These are phyloP conservation scores for Nakazawaea peltata DNA, from an alignment of 805 yeast species.

Conservation along the genomic window DNA sequence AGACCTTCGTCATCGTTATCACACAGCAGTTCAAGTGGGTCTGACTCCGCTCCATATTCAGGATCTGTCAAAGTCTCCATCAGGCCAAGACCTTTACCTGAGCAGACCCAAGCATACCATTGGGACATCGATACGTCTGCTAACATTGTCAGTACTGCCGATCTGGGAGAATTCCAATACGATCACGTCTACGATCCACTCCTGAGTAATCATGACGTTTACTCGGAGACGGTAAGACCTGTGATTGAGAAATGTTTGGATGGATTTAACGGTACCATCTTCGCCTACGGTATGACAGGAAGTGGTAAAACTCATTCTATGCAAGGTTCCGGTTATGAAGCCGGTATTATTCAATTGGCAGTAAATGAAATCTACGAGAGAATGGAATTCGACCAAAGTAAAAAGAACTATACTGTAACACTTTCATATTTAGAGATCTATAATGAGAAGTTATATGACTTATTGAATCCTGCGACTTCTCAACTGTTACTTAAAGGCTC, in stretches of 20 bases:
- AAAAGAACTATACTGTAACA: constrained; percentile 34
- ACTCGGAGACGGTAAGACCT: constrained; percentile 43
- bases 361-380: constrained; percentile 51
- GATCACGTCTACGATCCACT: constrained; percentile 71
- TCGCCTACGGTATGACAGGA: constrained; percentile 95
- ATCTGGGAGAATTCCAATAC: constrained; percentile 60
- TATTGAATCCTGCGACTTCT: constrained; percentile 38
- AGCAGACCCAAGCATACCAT: constrained; percentile 14
- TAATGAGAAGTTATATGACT: constrained; percentile 79
- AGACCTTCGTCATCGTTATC: constrained; percentile 11
- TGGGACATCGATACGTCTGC: constrained; percentile 37
- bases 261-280: constrained; percentile 82
- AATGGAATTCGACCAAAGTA: constrained; percentile 21
- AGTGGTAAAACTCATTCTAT: constrained; percentile 86
- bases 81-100: constrained; percentile 59
- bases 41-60: constrained; percentile 30
- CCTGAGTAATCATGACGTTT: constrained; percentile 51
- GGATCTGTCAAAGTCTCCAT: constrained; percentile 74
- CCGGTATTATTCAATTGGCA: constrained; percentile 68
- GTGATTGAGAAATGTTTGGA: constrained; percentile 48
- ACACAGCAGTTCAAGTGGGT: not conserved
- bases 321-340: constrained; percentile 59
- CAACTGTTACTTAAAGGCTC: constrained; percentile 11
- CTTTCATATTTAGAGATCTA: constrained; percentile 81
- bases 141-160: constrained; percentile 36